phyloP scores from a whole-genome alignment of 1,284 basidiomycete species.

The Leccinum griseonigrum region DNA sequence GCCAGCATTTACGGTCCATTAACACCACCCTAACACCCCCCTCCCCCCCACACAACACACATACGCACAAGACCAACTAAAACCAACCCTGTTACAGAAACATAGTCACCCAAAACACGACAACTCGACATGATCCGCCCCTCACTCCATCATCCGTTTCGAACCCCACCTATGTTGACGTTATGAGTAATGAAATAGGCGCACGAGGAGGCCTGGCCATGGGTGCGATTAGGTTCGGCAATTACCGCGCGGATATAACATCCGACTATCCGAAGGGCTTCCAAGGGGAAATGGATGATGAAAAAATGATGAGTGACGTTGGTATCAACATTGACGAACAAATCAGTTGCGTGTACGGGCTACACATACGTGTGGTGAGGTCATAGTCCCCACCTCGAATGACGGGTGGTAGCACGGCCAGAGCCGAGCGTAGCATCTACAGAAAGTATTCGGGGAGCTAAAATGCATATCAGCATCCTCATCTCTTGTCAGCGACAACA shows the following conservation, averaged over 20 bases:
- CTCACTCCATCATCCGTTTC: constrained; percentile 8
- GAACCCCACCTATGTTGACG: not conserved
- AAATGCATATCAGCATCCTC: constrained; percentile 11
- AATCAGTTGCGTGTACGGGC: not conserved
- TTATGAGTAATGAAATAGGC: not conserved
- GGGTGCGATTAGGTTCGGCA: constrained; percentile 1
- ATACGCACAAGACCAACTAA: not conserved
- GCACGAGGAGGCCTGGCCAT: not conserved
- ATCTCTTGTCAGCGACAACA: not conserved
- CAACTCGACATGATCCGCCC: constrained; percentile 1
- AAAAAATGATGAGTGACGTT: constrained; percentile 3
- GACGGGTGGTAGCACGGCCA: not conserved
- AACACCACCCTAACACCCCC: not conserved
- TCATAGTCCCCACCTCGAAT: constrained; percentile 7
- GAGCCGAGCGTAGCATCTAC: constrained; percentile 29
- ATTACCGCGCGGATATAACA: constrained; percentile 4
- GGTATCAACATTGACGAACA: not conserved
- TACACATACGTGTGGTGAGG: constrained; percentile 2
- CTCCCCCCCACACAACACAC: not conserved
- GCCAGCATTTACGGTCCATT: not conserved
- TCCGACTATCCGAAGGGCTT: constrained; percentile 11
- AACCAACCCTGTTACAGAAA: not conserved
- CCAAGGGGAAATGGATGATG: constrained; percentile 1
- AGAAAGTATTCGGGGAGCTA: constrained; percentile 74
- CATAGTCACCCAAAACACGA: constrained; percentile 3